These are phyloP conservation scores for Leonotis leonurus DNA, from an alignment of 257 asterid species.

Conservation along the genomic window DNA sequence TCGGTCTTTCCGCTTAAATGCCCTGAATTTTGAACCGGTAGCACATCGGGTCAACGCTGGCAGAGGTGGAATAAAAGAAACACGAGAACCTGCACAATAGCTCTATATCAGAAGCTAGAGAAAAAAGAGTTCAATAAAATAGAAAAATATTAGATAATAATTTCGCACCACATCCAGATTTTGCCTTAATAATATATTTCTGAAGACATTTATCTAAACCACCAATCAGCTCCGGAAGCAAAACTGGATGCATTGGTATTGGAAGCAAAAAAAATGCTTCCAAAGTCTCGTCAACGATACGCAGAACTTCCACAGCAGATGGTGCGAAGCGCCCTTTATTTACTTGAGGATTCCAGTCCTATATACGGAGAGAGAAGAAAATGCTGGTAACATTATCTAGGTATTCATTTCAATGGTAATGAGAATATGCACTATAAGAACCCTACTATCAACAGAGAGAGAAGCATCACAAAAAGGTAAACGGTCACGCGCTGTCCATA, in stretches of 20 bases:
- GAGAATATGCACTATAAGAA: neutral
- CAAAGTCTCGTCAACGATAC: slow-evolving; percentile 69
- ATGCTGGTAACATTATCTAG: neutral
- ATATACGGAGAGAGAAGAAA: neutral
- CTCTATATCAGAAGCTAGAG: slow-evolving; percentile 14
- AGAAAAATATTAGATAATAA: neutral
- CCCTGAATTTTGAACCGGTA: slow-evolving; percentile 47
- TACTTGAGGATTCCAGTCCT: slow-evolving; percentile 83
- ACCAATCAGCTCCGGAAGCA: slow-evolving; percentile 67
- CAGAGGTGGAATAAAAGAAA: slow-evolving; percentile 45
- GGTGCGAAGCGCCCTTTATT: slow-evolving; percentile 79
- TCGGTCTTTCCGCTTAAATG: slow-evolving; percentile 71
- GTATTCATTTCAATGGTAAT: neutral
- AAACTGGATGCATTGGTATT: slow-evolving; percentile 76
- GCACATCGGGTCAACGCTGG: slow-evolving; percentile 72
- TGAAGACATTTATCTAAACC: slow-evolving; percentile 73
- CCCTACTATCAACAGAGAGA: neutral
- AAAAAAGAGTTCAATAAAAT: neutral
- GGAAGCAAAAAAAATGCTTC: slow-evolving; percentile 96
- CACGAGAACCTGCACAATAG: slow-evolving; percentile 54
- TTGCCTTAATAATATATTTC: slow-evolving; percentile 49
- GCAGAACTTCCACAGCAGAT: slow-evolving; percentile 88
- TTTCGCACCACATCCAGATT: slow-evolving; percentile 71
- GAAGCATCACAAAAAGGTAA: neutral
- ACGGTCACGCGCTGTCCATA: neutral